Evolutionary conservation across 768 basidiomycete genomes (phyloP).

Genomic region (Leccinellum albellum): DNA sequence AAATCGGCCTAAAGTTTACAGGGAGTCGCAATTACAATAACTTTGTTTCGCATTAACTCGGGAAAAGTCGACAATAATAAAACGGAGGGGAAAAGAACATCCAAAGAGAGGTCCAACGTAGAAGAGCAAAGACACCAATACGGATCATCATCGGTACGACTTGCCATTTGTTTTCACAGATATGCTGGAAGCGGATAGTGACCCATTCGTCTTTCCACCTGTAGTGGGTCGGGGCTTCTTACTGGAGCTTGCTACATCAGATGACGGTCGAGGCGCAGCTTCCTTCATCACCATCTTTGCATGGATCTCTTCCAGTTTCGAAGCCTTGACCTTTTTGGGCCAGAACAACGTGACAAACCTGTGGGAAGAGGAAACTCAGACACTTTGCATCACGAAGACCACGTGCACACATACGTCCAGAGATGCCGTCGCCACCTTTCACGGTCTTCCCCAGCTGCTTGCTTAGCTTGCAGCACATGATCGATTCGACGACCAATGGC

Average conservation of each 20-base stretch:
- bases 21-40: slow-evolving; percentile 27
- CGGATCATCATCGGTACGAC: slow-evolving; percentile 51
- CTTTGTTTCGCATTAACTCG: slow-evolving; percentile 23
- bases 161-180: slow-evolving; percentile 59
- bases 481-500: slow-evolving; percentile 94
- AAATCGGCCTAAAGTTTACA: slow-evolving; percentile 24
- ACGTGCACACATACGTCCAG: slow-evolving; percentile 76
- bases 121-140: slow-evolving; percentile 8
- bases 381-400: not conserved
- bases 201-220: slow-evolving; percentile 51
- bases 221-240: slow-evolving; percentile 60
- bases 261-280: slow-evolving; percentile 55
- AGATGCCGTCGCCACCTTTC: slow-evolving; percentile 89
- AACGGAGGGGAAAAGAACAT: slow-evolving; percentile 12
- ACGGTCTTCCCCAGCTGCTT: slow-evolving; percentile 73
- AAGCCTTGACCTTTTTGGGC: slow-evolving; percentile 95
- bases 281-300: slow-evolving; percentile 95
- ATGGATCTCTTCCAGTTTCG: slow-evolving; percentile 91
- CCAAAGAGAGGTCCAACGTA: slow-evolving; percentile 19
- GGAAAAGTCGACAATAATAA: slow-evolving; percentile 21
- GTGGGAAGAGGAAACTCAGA: slow-evolving; percentile 6
- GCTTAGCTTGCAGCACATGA: slow-evolving; percentile 69
- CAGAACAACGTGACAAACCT: slow-evolving; percentile 96
- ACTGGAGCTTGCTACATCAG: slow-evolving; percentile 41
- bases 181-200: slow-evolving; percentile 40